Base-by-base conservation (phyloP, 1,284 basidiomycete species). In the Irpex sp. region DNA sequence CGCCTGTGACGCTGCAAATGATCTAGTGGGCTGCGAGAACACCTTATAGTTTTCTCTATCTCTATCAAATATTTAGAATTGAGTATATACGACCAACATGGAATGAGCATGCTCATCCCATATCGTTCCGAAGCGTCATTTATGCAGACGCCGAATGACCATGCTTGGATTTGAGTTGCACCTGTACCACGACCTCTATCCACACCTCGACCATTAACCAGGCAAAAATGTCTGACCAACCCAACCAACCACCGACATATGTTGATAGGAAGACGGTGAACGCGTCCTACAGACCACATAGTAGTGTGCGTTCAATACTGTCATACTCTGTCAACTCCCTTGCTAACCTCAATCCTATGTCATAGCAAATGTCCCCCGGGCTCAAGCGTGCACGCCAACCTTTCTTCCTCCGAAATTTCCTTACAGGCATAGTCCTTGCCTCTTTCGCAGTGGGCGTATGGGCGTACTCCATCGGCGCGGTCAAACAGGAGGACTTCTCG, bases 401-500 rank as follows among this genome's bases (percentile, higher is more conserved):
- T 8, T 98, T 90, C 76, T 82, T 85, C 35, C 62, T 90, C 37
- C 83, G 83, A 66, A 98, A 98, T 74, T 82, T 87, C 14, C 60
- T 96, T 54, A 93, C 91, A 0, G 96, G 95, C 4, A 66, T 86
- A 47, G 71, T 80, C 3, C 83, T 98, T 61, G 80, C 86, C 51
- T 81, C 82, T 1, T 96, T 98, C 73, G 87, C 86, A 35, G 82
- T 86, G n/a, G 87, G 88, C 53, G 87, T 97, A 16, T 98, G 94
- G 85, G 82, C 86, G 8, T 98, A 98, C 76, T 96, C 94, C 14
- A 96, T 98, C 72, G 84, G 86, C 49, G 94, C 94, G 10, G 94
- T 97, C 62, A 93, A 91, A 72, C 94, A 97, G 72, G 95, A 97
- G 70, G 88, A 90, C 61, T 96, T 96, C 72, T 90, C 88, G 63